Base-by-base conservation (phyloP, 768 basidiomycete species). In the Crucibulum laeve region DNA sequence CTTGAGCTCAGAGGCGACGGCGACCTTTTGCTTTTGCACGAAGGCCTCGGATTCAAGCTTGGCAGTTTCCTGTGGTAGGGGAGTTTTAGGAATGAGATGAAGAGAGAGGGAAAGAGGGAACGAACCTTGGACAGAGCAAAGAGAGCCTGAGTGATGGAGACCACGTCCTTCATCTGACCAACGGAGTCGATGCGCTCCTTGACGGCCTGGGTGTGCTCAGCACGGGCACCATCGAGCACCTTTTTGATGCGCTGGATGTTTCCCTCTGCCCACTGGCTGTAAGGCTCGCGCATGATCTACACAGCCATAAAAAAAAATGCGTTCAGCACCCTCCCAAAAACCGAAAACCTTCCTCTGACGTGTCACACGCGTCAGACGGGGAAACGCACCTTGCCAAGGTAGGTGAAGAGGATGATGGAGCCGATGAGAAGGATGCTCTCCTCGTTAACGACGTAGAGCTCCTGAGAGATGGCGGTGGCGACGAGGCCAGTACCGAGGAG, bases 381-480 rank as follows among this genome's bases (percentile, higher is more conserved):
- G 21, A 14, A 21, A 65, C 77, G 46, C 62, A 85, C 88, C 79
- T 84, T 86, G 56, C 79, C 91, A 55, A 95, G 74, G 62, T 84
- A 87, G 36, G 81, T 76, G 52, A 91, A 79, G 56, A 96, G 80
- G 47, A 94, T 83, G 51, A 87, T 69, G 53, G 87, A 89, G 18
- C 90, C 93, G 28, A 84, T 74, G 25, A 90, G 81, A 36, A 98
- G 76, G 51, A 97, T 84, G 18, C 89, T 83, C 74, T 98, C 96
- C 66, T 97, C 94, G 64, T 96, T 96, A 58, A 95, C 81, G 47
- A 99, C 95, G 59, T 97, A 97, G 40, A 98, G 82, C 69, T 99
- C 94, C 61, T 92, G 88, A 11, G 92, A 95, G 68, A 98, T 93
- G 59, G 93, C 94, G 4, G 91, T 79, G 13, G 94, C 95, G 44